These are phyloP conservation scores for Begonia fuchsioides DNA, from an alignment of 306 rosid genomes.

Conservation along the genomic window DNA sequence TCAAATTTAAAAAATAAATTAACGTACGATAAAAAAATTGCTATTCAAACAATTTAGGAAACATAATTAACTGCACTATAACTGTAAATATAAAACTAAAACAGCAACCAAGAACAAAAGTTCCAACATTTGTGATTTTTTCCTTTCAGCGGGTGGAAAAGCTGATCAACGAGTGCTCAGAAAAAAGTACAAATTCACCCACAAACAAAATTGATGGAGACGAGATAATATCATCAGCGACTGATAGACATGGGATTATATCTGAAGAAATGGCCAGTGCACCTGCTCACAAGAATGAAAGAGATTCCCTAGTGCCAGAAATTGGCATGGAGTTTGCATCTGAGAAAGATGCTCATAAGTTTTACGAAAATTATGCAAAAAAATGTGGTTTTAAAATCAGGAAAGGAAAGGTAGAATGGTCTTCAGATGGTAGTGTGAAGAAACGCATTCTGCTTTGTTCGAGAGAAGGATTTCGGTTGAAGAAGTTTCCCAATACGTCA, in stretches of 20 bases:
- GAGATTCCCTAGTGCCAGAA: slow-evolving; percentile 3
- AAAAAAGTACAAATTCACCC: not conserved
- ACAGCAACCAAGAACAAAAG: too few species aligned
- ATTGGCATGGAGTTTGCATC: slow-evolving; percentile 9
- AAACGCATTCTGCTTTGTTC: slow-evolving; percentile 10
- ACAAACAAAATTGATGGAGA: not conserved
- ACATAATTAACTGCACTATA: not conserved
- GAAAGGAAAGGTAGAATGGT: slow-evolving; percentile 9
- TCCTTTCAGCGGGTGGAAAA: not conserved
- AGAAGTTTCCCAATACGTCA: not conserved
- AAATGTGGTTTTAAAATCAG: slow-evolving; percentile 8
- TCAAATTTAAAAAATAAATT: not conserved
- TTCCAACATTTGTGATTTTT: not conserved
- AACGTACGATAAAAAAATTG: not conserved
- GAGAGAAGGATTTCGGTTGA: slow-evolving; percentile 8
- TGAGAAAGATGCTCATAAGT: slow-evolving; percentile 10
- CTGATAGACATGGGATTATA: not conserved
- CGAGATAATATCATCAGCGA: not conserved
- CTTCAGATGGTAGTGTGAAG: not conserved
- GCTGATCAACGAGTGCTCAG: not conserved
- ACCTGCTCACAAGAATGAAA: too few species aligned
- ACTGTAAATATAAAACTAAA: too few species aligned
- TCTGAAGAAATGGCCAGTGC: not conserved
- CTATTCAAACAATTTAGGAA: not conserved
- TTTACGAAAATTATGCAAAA: slow-evolving; percentile 12